Conservation (phyloP, 2,329 filamentous ascomycete species). For the Alternaria sp. region DNA sequence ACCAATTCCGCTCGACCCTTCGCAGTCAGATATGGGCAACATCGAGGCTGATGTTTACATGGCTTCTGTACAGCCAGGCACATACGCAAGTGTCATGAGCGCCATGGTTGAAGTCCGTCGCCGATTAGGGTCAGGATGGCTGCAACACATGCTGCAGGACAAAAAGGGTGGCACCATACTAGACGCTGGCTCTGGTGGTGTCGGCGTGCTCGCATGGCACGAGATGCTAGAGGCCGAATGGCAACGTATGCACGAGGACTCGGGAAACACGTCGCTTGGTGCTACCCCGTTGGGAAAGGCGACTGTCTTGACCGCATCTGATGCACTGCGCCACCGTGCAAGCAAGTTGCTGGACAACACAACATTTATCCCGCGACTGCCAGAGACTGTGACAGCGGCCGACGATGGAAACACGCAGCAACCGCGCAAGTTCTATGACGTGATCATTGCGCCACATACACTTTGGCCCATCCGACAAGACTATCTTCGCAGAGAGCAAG, state of each 20-base stretch:
- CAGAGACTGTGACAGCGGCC: constrained; percentile 77
- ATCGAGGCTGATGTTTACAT: constrained; percentile 79
- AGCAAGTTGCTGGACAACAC: constrained; percentile 84
- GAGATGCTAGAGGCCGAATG: constrained; percentile 83
- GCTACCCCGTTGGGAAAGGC: constrained; percentile 70
- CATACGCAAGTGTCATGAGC: constrained; percentile 72
- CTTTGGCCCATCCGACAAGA: constrained; percentile 78
- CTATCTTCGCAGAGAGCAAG: constrained; percentile 75
- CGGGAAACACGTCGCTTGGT: constrained; percentile 26
- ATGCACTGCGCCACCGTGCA: constrained; percentile 74
- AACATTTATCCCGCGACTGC: constrained; percentile 88
- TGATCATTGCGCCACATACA: constrained; percentile 87
- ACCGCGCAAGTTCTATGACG: constrained; percentile 78
- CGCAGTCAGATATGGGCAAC: constrained; percentile 70
- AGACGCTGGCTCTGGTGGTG: constrained; percentile 77
- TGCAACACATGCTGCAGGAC: constrained; percentile 67
- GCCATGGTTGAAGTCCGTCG: constrained; percentile 76
- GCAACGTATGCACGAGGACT: constrained; percentile 65
- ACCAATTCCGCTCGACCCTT: constrained; percentile 68
- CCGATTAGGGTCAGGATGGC: constrained; percentile 73
- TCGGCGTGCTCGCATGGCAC: constrained; percentile 75
- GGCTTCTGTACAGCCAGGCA: constrained; percentile 71
- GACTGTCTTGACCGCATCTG: constrained; percentile 79
- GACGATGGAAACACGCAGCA: constrained; percentile 47
- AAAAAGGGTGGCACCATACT: constrained; percentile 69